phyloP scores from a whole-genome alignment of 108 stramenopile species.

The Pseudonitzschia multistriata region DNA sequence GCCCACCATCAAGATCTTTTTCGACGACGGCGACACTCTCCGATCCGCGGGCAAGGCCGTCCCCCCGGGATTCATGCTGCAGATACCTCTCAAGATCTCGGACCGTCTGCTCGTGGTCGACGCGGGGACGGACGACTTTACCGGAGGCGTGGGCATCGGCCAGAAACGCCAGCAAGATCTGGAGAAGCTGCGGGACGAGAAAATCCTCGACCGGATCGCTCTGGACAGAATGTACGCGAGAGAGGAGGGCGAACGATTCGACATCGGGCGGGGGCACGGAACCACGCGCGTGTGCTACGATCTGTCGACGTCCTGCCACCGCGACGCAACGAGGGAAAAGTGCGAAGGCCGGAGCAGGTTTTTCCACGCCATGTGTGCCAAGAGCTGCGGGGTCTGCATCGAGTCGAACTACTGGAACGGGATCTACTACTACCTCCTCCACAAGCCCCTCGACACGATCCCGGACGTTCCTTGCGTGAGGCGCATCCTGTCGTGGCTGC shows the following conservation, averaged over 20 bases:
- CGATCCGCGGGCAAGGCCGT: not conserved
- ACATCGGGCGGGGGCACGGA: constrained; percentile 2
- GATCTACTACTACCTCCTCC: constrained; percentile 2
- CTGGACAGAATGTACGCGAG: not conserved
- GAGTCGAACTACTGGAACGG: constrained; percentile 9
- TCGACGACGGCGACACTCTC: not conserved
- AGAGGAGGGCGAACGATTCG: not conserved
- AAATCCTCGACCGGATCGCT: not conserved
- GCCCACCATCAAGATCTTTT: constrained; percentile 16
- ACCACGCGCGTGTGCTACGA: constrained; percentile 20
- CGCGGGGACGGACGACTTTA: not conserved
- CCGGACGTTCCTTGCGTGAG: not conserved
- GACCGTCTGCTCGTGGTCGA: constrained; percentile 4
- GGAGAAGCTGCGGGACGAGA: not conserved
- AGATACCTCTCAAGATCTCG: not conserved
- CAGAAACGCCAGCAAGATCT: too few relatives aligned
- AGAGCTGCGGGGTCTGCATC: constrained; percentile 24
- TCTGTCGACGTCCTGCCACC: constrained; percentile 9
- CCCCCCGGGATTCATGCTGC: not conserved
- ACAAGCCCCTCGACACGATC: constrained; percentile 3
- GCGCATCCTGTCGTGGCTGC: not conserved
- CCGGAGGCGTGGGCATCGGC: not conserved
- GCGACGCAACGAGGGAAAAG: not conserved
- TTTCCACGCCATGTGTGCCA: constrained; percentile 21
- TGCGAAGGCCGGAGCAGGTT: not conserved